Evolutionary conservation across 352 stramenopile species (phyloP), one percentile per base, ranked within the genome.

Genomic region (Globisporangium sylvaticum): DNA sequence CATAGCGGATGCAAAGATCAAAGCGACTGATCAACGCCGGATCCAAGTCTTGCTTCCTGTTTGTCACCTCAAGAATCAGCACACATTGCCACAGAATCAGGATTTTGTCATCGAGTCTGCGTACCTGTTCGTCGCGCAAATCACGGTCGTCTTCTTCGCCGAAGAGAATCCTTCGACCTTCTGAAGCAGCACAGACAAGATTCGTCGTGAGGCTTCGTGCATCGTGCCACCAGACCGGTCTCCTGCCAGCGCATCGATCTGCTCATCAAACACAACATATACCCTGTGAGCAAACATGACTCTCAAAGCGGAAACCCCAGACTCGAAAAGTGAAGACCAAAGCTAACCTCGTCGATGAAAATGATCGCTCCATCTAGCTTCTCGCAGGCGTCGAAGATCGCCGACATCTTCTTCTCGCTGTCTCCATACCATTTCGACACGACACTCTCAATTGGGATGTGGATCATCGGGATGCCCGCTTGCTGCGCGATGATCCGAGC

Each of bases 391-490:
- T 98, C 92, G 72, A 98, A 97, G 54, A 98, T 98, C n/a, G 87
- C 74, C 55, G 87, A 92, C 78, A 98, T 92, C 58, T 96, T 95
- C 75, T 97, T 97, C 70, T 98, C 93, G 78, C 91, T 97, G 65
- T 98, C 94, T 22, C 94, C 94, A 60, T 98, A 98, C 88, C 89
- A 98, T 70, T 98, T 98, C 31, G 89, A 97, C 42, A 98, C 90
- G 55, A 98, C 87, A 65, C 84, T 96, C 72, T 98, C 94, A 39
- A 98, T 95, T 0, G 91, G 90, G 65, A 98, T 91, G 64, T 97
- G 92, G 58, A 98, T 93, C 83, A 98, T 92, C 18, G 94, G 94
- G 42, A 97, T 89, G 6, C 94, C 91, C 15, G 90, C 91, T 74
- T 97, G 86, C 65, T 94, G 87, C 12, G 94, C 94, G 67, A 98